Evolutionary conservation across 225 moss, liverwort and hornwort genomes (phyloP), one percentile per base, ranked within the genome.

Genomic region (Physcomitrellopsis africana): DNA sequence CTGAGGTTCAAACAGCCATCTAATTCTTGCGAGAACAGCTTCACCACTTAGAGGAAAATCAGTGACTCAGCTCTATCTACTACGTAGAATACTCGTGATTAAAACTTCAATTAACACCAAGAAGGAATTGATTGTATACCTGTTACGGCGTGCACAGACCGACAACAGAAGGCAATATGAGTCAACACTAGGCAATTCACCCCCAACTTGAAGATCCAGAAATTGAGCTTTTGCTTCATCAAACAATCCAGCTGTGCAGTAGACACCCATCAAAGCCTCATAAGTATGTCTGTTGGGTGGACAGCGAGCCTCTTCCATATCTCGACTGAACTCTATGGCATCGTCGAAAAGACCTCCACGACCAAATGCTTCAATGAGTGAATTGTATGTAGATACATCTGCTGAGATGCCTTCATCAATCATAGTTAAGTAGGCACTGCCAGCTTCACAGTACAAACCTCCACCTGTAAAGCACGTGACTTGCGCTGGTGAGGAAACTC

Each of bases 161-260:
- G 99, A 90, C 19, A 99, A 80, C 95, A 93, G 95, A 48, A 93
- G 89, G 79, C 99, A 99, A 72, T 93, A 95, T 12, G 95, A 86
- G 52, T 85, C 89, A 32, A 93, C 90, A 70, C 93, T 89, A 19
- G 99, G 99, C 63, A 84, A 64, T 76, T 79, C 74, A 26, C 80
- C 89, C 17, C 93, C 96, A 70, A 92, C 92, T 89, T 96, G 94
- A 76, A 96, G 86, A 80, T 96, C 96, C 86, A 94, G 60, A 81
- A 96, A 96, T 64, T 94, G 96, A 64, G 96, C 96, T 73, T 87
- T 91, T 24, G 96, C 94, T 75, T 96, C 96, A 75, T 96, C 91
- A 13, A 94, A 99, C 58, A 95, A 80, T 17, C 99, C 99, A 41
- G 99, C 93, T 24, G 93, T 76, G 82, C 99, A 99, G 52, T 95